These are phyloP conservation scores for Chaetomium sp. DNA, from an alignment of 2,329 filamentous ascomycete species.

Conservation along the genomic window DNA sequence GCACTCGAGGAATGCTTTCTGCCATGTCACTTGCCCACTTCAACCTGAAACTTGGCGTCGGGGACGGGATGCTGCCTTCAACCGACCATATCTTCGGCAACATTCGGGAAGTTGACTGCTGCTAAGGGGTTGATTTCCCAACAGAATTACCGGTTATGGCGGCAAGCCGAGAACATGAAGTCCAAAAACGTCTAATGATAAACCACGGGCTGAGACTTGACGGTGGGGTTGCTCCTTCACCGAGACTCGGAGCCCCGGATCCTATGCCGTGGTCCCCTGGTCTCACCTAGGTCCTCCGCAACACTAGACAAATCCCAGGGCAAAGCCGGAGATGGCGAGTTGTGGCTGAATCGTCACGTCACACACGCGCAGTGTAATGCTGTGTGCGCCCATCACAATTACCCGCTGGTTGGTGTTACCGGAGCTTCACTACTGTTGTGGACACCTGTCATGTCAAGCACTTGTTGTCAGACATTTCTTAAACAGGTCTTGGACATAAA, in stretches of 20 bases:
- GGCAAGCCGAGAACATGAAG: neutral
- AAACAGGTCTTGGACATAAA: neutral
- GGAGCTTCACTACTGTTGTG: neutral
- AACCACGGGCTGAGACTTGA: neutral
- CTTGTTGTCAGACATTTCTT: neutral
- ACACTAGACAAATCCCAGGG: neutral
- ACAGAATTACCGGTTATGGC: neutral
- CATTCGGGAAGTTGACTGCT: too few species aligned
- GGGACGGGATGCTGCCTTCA: too few species aligned
- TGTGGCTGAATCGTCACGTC: neutral
- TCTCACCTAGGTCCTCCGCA: neutral
- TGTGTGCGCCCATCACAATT: neutral
- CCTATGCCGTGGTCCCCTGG: neutral
- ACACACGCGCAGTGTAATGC: neutral
- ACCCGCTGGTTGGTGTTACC: neutral
- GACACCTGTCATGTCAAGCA: constrained; percentile 1
- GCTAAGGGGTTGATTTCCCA: neutral
- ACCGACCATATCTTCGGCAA: too few species aligned
- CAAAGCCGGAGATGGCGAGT: neutral
- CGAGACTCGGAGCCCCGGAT: neutral
- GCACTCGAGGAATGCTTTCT: too few species aligned
- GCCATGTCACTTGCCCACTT: too few species aligned
- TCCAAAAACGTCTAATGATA: neutral
- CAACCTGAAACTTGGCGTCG: too few species aligned
- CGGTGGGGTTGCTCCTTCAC: neutral